Evolutionary conservation across 345 rosid species (phyloP).

Genomic region (Rhodomyrtus tomentosa): DNA sequence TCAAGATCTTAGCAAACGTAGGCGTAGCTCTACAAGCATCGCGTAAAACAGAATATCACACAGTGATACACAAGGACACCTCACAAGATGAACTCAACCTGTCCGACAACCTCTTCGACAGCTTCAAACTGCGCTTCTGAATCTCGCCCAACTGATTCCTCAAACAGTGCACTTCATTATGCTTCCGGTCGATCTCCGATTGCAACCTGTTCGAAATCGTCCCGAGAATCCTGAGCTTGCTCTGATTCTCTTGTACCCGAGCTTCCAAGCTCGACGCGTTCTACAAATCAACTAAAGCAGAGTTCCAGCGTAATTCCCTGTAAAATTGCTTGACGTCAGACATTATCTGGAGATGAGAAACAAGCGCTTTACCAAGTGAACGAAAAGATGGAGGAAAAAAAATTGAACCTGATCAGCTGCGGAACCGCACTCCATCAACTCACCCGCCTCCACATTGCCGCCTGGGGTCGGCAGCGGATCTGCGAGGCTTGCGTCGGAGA

Average conservation of each 20-base stretch:
- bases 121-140: constrained; percentile 36
- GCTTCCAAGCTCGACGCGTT: constrained; percentile 75
- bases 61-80: constrained; percentile 47
- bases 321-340: constrained; percentile 61
- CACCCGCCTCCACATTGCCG: too few species aligned
- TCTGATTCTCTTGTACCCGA: constrained; percentile 82
- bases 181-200: constrained; percentile 62
- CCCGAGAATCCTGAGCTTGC: constrained; percentile 73
- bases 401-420: too few species aligned
- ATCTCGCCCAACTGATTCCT: constrained; percentile 56
- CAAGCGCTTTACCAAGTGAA: constrained; percentile 62
- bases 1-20: constrained; percentile 62
- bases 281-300: constrained; percentile 27
- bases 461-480: too few species aligned
- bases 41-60: constrained; percentile 49
- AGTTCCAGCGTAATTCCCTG: constrained; percentile 29
- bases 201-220: constrained; percentile 65
- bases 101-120: constrained; percentile 42
- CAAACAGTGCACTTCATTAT: constrained; percentile 36
- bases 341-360: constrained; percentile 49
- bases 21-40: constrained; percentile 55
- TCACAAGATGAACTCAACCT: constrained; percentile 36
- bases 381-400: too few species aligned
- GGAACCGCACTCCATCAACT: too few species aligned
- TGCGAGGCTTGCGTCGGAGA: too few species aligned